Conservation (phyloP, 1,284 basidiomycete genomes). For the Microbotryum lychnidis-dioicae region DNA sequence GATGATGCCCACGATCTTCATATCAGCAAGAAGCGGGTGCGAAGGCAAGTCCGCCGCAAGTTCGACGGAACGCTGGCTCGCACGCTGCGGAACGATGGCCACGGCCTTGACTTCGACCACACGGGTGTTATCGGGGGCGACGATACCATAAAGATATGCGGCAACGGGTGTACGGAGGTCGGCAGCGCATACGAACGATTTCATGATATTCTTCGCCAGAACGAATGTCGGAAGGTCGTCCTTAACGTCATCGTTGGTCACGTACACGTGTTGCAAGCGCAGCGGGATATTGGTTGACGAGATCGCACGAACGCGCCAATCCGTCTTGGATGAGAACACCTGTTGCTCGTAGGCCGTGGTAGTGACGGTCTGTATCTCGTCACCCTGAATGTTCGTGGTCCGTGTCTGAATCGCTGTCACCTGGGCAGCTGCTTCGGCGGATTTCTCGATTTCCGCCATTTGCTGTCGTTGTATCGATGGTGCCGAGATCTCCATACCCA, state of each 20-base stretch:
- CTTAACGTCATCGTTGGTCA: slow-evolving; percentile 97
- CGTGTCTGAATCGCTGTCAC: slow-evolving; percentile 95
- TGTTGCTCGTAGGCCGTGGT: slow-evolving; percentile 98
- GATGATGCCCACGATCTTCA: slow-evolving; percentile 45
- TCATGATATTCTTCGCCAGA: slow-evolving; percentile 92
- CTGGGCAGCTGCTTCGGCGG: slow-evolving; percentile 84
- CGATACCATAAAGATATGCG: slow-evolving; percentile 84
- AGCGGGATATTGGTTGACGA: slow-evolving; percentile 85
- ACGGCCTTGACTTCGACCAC: slow-evolving; percentile 98
- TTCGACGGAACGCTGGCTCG: slow-evolving; percentile 76
- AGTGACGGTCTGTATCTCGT: slow-evolving; percentile 90
- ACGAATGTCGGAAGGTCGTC: slow-evolving; percentile 96
- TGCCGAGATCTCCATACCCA: slow-evolving; percentile 93
- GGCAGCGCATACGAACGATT: slow-evolving; percentile 85
- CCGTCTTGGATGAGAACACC: slow-evolving; percentile 95
- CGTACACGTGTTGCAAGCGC: slow-evolving; percentile 95
- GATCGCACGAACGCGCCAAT: slow-evolving; percentile 63
- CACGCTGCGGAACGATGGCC: slow-evolving; percentile 91
- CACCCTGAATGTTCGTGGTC: slow-evolving; percentile 96
- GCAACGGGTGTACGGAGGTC: slow-evolving; percentile 96
- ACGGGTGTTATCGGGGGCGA: slow-evolving; percentile 91
- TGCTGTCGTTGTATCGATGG: slow-evolving; percentile 81
- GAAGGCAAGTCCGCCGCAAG: slow-evolving; percentile 57
- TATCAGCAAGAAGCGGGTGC: slow-evolving; percentile 43
- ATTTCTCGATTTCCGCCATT: slow-evolving; percentile 98